Evolutionary conservation across 2,329 filamentous ascomycete species (phyloP), one percentile per base, ranked within the genome.

Genomic region (Chrysoporthe deuterocubensis): DNA sequence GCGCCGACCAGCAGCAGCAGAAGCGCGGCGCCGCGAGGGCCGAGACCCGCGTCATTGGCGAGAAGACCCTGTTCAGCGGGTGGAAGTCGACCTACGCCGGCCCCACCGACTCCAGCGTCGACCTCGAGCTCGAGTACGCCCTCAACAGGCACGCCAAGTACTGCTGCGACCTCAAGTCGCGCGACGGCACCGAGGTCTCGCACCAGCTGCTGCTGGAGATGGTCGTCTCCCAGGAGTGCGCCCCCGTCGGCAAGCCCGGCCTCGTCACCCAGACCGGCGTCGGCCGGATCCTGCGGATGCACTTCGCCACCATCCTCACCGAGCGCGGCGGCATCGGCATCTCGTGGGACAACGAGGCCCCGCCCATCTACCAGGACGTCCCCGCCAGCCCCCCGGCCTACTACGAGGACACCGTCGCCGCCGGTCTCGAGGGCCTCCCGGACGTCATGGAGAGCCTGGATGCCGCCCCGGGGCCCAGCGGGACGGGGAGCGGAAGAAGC

Each of bases 331-430:
- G 95, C 21, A 87, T 97, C 76, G 94, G 95, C 62, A 94, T 99
- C 74, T 93, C 92, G 73, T 99, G 96, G 95, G 95, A 98, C 73
- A 95, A 97, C 80, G 95, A 99, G 82, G 90, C 92, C 75, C 95
- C 95, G 14, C 95, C 95, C 0, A 88, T 96, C 72, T 99, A 99
- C 80, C 91, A 96, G 79, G 93, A 98, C 76, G 94, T 98, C 54
- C 94, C 95, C 0, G 90, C 89, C 2, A 93, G 91, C 74, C 95
- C 95, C 61, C 95, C 95, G 0, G 85, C 83, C 6, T 94, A 94
- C 79, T 81, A 72, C 6, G 76, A 79, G 68, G 76, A 78, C 18
- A 78, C 77, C 2, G 76, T 79, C 5, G 32, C 59, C 14, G 65
- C 70, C 4, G 64, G 64, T 7, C 69, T 72, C 18, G 65, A 59